phyloP scores from a whole-genome alignment of 257 asterid genomes.

The Galeopsis tetrahit region DNA sequence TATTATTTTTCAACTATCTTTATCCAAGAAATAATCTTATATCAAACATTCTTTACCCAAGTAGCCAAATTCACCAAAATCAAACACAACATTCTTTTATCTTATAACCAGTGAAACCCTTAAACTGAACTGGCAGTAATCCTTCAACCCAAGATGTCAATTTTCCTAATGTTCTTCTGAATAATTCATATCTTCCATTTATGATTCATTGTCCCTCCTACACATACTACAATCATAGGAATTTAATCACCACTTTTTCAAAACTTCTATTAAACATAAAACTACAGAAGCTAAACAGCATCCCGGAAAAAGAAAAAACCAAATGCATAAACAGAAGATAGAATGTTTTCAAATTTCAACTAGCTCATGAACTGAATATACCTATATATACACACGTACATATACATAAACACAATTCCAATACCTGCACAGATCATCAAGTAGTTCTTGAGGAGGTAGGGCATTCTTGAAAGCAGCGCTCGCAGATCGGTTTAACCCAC shows the following conservation, averaged over 20 bases:
- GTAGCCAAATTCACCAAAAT: conserved; percentile 19
- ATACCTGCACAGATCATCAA: conserved; percentile 97
- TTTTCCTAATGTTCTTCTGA: neutral
- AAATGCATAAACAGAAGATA: neutral
- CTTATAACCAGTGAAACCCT: neutral
- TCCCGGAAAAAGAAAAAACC: neutral
- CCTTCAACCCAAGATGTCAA: neutral
- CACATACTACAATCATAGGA: neutral
- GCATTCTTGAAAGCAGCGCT: conserved; percentile 67
- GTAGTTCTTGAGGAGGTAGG: conserved; percentile 95
- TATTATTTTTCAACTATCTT: neutral
- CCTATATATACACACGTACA: neutral
- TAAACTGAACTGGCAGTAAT: conserved; percentile 3
- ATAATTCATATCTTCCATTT: neutral
- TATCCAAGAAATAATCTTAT: neutral
- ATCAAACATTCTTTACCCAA: conserved; percentile 6
- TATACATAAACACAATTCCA: neutral
- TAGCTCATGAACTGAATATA: neutral
- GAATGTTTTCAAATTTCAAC: conserved; percentile 13
- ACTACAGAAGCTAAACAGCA: conserved; percentile 6
- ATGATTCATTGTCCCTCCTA: neutral
- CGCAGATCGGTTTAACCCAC: conserved; percentile 66
- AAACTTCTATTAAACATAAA: neutral
- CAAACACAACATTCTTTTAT: neutral
- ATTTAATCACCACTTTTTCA: neutral